phyloP scores from a whole-genome alignment of 1,139 yeast genomes.

The Kodamaea alishanica region DNA sequence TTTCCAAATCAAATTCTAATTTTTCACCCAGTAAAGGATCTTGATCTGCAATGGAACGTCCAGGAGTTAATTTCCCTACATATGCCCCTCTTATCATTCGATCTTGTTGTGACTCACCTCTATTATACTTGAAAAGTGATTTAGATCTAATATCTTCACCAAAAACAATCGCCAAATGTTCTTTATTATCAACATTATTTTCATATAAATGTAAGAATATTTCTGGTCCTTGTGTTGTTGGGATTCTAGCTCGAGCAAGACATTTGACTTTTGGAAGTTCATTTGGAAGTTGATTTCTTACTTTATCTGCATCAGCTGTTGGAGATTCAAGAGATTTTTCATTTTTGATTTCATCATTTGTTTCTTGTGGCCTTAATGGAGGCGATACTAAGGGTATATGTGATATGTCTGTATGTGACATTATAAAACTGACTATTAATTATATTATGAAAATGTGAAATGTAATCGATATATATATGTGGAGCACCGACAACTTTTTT shows the following conservation, averaged over 20 bases:
- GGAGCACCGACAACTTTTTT: no score
- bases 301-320: slow-evolving; percentile 19
- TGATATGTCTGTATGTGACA: slow-evolving; percentile 8
- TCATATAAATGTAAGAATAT: slow-evolving; percentile 86
- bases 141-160: slow-evolving; percentile 86
- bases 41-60: slow-evolving; percentile 65
- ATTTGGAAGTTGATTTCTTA: slow-evolving; percentile 21
- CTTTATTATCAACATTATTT: slow-evolving; percentile 83
- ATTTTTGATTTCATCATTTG: slow-evolving; percentile 1
- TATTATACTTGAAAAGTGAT: slow-evolving; percentile 58
- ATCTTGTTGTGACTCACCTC: slow-evolving; percentile 81
- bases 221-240: slow-evolving; percentile 91
- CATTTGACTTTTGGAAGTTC: slow-evolving; percentile 74
- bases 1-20: slow-evolving; percentile 42
- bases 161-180: slow-evolving; percentile 94
- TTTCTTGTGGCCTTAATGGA: slow-evolving; percentile 27
- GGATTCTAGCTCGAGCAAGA: slow-evolving; percentile 88
- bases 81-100: slow-evolving; percentile 98
- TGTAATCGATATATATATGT: no score
- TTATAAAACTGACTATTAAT: neutral
- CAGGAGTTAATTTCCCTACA: slow-evolving; percentile 83
- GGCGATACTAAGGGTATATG: slow-evolving; percentile 39
- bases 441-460: neutral
- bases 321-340: slow-evolving; percentile 15
- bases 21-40: slow-evolving; percentile 44